Conservation (phyloP, 2,329 filamentous ascomycete species). For the Scedosporium dehoogii region DNA sequence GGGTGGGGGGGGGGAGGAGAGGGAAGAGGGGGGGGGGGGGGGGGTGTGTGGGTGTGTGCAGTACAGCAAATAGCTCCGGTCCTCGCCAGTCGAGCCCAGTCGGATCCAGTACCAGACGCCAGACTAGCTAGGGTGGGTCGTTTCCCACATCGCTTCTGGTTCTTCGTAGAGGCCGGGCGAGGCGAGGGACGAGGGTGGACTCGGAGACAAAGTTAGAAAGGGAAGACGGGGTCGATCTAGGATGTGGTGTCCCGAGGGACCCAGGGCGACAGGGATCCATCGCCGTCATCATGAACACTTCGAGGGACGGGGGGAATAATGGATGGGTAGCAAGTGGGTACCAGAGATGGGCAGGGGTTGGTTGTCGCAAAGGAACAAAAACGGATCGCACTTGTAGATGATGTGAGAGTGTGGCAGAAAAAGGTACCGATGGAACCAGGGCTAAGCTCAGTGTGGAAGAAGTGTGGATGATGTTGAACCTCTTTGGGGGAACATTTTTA, state of each 20-base stretch:
- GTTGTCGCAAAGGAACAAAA: constrained; percentile 24
- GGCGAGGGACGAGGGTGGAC: not conserved
- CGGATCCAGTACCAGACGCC: not conserved
- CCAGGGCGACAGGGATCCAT: constrained; percentile 3
- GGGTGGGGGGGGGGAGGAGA: not conserved
- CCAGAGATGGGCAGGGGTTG: not conserved
- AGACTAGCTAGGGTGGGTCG: not conserved
- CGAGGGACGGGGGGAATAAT: not conserved
- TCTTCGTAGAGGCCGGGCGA: not conserved
- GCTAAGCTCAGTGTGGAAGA: constrained; percentile 11
- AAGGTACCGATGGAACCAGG: constrained; percentile 20
- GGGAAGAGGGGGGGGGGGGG: not conserved
- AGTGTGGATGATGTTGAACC: too few relatives aligned
- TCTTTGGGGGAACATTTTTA: too few relatives aligned
- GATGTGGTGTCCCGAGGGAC: not conserved
- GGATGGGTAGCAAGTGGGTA: not conserved
- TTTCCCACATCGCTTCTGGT: not conserved
- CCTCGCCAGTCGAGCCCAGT: not conserved
- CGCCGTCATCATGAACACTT: not conserved
- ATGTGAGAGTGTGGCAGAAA: constrained; percentile 25
- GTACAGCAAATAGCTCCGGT: not conserved
- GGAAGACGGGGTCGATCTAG: not conserved
- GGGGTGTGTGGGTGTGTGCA: constrained; percentile 2
- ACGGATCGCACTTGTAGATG: constrained; percentile 25
- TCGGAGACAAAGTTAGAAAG: not conserved